These are phyloP conservation scores for Adenanthera pavonina DNA, from an alignment of 306 rosid species.

Conservation along the genomic window DNA sequence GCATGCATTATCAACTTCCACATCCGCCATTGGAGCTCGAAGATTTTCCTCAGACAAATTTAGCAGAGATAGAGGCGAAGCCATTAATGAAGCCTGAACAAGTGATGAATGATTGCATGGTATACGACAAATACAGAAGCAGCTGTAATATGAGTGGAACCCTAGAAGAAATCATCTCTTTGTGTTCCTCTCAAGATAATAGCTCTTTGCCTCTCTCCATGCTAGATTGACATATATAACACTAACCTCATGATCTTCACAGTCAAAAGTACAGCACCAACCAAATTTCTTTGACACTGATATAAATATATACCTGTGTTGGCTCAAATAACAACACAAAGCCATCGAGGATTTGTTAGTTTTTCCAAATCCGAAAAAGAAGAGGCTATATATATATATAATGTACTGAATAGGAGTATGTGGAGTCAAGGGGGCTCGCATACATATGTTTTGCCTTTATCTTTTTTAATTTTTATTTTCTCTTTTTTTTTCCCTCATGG, in stretches of 20 bases:
- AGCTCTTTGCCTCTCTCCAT: slow-evolving; percentile 57
- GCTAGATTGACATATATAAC: slow-evolving; percentile 48
- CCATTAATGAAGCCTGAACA: slow-evolving; percentile 54
- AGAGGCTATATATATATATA: neutral
- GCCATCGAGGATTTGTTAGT: slow-evolving; percentile 35
- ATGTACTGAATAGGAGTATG: slow-evolving; percentile 18
- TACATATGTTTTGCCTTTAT: neutral
- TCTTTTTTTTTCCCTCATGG: neutral
- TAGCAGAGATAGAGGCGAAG: slow-evolving; percentile 63
- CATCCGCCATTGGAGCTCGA: slow-evolving; percentile 78
- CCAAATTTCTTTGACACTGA: slow-evolving; percentile 58
- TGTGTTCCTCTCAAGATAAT: slow-evolving; percentile 64
- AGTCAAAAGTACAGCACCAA: slow-evolving; percentile 36
- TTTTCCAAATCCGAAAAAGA: slow-evolving; percentile 40
- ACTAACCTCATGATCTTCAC: slow-evolving; percentile 31
- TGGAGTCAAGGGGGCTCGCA: slow-evolving; percentile 5
- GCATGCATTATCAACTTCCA: slow-evolving; percentile 60
- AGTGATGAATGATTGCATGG: slow-evolving; percentile 54
- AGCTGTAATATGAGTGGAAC: slow-evolving; percentile 64
- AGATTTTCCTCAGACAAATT: slow-evolving; percentile 73
- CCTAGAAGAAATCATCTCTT: slow-evolving; percentile 81
- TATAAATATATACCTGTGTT: slow-evolving; percentile 55
- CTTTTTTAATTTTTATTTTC: neutral
- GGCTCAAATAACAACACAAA: slow-evolving; percentile 59
- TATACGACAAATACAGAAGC: slow-evolving; percentile 60